Evolutionary conservation across 192 early-diverging fungal species (phyloP).

Genomic region (Backusella parvicylindrica): DNA sequence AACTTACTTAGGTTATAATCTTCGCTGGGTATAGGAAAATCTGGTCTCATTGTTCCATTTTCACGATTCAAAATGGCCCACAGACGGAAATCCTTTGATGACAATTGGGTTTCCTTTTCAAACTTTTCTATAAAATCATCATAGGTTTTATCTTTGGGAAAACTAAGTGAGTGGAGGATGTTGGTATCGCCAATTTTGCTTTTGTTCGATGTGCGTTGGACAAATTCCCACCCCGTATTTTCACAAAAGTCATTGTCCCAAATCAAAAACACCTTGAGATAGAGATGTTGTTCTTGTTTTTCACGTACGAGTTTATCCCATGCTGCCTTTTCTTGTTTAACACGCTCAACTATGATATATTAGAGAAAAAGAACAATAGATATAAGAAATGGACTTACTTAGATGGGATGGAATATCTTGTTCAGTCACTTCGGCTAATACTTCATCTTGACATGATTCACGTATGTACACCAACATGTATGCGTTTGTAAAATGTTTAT

Average conservation of each 20-base stretch:
- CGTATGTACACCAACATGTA: slow-evolving; percentile 99
- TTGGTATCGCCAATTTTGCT: not conserved
- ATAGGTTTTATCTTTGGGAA: slow-evolving; percentile 53
- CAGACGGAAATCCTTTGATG: slow-evolving; percentile 60
- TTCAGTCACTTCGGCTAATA: slow-evolving; percentile 62
- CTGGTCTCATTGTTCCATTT: slow-evolving; percentile 87
- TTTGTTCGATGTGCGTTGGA: slow-evolving; percentile 55
- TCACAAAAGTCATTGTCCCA: slow-evolving; percentile 61
- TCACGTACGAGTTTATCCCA: slow-evolving; percentile 61
- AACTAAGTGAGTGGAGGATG: not conserved
- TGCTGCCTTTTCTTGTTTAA: slow-evolving; percentile 63
- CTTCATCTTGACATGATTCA: slow-evolving; percentile 62
- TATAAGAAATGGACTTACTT: not conserved
- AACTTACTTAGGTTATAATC: slow-evolving; percentile 25
- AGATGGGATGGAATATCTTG: slow-evolving; percentile 80
- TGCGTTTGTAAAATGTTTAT: slow-evolving; percentile 90
- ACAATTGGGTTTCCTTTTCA: slow-evolving; percentile 40
- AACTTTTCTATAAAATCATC: slow-evolving; percentile 51
- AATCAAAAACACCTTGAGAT: slow-evolving; percentile 56
- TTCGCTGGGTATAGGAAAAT: slow-evolving; percentile 54
- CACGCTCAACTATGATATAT: slow-evolving; percentile 31
- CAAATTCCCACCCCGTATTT: slow-evolving; percentile 84
- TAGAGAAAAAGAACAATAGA: too few species aligned
- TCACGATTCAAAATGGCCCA: slow-evolving; percentile 84
- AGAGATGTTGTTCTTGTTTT: slow-evolving; percentile 68